Evolutionary conservation across 768 basidiomycete species (phyloP).

Genomic region (Coprinellus micaceus): DNA sequence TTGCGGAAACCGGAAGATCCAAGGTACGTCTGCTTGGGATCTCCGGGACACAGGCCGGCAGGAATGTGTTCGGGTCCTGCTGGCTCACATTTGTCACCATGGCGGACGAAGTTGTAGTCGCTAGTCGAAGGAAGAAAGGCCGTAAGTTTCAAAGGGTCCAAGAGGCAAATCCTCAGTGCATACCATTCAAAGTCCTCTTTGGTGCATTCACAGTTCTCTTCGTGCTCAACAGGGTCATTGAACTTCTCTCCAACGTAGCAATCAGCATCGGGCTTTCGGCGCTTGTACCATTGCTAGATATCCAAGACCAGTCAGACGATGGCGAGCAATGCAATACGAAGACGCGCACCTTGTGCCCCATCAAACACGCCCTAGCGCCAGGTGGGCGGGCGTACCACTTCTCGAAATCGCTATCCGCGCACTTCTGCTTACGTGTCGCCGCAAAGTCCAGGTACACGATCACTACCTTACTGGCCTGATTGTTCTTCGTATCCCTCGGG

Average conservation of each 20-base stretch:
- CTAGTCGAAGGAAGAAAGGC: constrained; percentile 42
- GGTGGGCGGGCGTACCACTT: constrained; percentile 75
- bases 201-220: constrained; percentile 78
- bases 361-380: constrained; percentile 69
- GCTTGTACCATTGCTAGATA: constrained; percentile 85
- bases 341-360: constrained; percentile 82
- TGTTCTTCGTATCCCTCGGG: constrained; percentile 51
- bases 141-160: constrained; percentile 5
- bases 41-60: constrained; percentile 59
- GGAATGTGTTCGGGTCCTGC: constrained; percentile 88
- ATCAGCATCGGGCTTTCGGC: constrained; percentile 76
- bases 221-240: constrained; percentile 76
- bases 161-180: constrained; percentile 2
- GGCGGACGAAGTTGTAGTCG: constrained; percentile 85
- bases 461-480: constrained; percentile 58
- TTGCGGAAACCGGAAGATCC: constrained; percentile 92
- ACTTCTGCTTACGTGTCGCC: constrained; percentile 62
- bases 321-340: neutral
- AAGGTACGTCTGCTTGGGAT: constrained; percentile 57
- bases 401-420: constrained; percentile 71
- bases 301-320: constrained; percentile 2
- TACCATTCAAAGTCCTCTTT: constrained; percentile 95
- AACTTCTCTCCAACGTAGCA: constrained; percentile 94
- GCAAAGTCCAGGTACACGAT: constrained; percentile 84
- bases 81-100: constrained; percentile 72